Base-by-base conservation (phyloP, 1,284 basidiomycete genomes). In the Austroboletus rostrupii region DNA sequence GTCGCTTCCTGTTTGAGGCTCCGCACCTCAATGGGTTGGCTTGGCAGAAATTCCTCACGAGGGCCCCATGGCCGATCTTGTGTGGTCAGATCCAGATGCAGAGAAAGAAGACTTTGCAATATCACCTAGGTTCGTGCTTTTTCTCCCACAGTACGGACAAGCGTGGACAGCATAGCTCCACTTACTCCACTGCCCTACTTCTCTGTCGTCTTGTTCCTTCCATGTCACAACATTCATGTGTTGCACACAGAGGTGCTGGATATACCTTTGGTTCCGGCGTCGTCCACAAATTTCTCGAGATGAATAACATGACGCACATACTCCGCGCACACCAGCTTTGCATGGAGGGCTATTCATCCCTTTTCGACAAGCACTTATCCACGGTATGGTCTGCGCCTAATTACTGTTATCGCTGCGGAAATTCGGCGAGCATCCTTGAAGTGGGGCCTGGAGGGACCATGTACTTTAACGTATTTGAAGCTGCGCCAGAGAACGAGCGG, bases 51-150 rank as follows among this genome's bases (percentile, higher is more conserved):
- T 99, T 54, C 97, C 97, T 38, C 97, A 99, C 65, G 97, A 99
- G 72, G 97, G 97, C 2, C 96, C 97, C 5, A 99, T 99, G 94
- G 96, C 96, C n/a, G 97, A 99, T 76, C 79, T 99, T 21, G 97
- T 99, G 3, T 99, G 97, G 97, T 97, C 94, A 40, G 97, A 99
- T 77, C 97, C 97, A 29, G 97, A 99, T 73, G 87, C 93, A 40
- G 96, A 98, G 69, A 98, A 98, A 69, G 96, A 98, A 68, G 97
- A 99, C 65, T 99, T 98, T 69, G 96, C 96, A 37, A 98, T 99
- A 70, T 97, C 93, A 50, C 96, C 97, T 45, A 83, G 95, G 92
- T 94, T 55, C 52, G 81, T 70, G 31, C 43, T 39, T 46, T 56
- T 43, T 53, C 51, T 50, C 57, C 28, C 54, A 49, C 59, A 50